phyloP scores from a whole-genome alignment of 163 green algal species.

The Prototheca cutis region DNA sequence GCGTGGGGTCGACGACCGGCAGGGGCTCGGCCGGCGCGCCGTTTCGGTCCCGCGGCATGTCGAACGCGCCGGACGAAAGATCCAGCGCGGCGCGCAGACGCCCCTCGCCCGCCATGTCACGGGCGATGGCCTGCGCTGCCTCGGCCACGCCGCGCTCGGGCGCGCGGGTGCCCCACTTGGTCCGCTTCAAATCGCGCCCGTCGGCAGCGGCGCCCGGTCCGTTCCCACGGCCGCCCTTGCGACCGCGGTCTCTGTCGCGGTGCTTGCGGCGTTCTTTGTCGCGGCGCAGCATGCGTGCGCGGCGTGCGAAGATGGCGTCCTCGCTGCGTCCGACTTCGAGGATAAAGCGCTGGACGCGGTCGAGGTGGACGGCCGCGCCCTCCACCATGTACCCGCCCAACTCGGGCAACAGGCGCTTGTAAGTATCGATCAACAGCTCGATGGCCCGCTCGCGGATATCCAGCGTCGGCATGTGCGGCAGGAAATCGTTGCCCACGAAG shows the following conservation, averaged over 20 bases:
- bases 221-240: conserved; percentile 10
- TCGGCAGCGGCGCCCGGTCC: background rate
- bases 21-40: no score
- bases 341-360: conserved; percentile 45
- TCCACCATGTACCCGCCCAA: conserved; percentile 74
- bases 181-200: background rate
- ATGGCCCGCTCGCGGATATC: conserved; percentile 96
- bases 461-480: conserved; percentile 96
- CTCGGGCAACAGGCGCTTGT: conserved; percentile 69
- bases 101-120: no score
- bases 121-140: conserved; percentile 12
- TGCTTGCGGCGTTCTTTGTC: conserved; percentile 45
- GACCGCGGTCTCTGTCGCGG: no score
- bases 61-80: no score
- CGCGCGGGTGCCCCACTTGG: conserved; percentile 18
- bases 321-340: conserved; percentile 64
- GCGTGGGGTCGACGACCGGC: no score
- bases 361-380: conserved; percentile 37
- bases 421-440: conserved; percentile 77
- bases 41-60: no score
- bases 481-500: conserved; percentile 93
- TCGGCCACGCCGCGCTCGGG: conserved; percentile 9
- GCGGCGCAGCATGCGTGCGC: conserved; percentile 53
- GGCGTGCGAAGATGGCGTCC: conserved; percentile 92
- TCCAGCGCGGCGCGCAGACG: no score